Conservation (phyloP, 2,329 filamentous ascomycete species). For the Verticillium klebahnii region DNA sequence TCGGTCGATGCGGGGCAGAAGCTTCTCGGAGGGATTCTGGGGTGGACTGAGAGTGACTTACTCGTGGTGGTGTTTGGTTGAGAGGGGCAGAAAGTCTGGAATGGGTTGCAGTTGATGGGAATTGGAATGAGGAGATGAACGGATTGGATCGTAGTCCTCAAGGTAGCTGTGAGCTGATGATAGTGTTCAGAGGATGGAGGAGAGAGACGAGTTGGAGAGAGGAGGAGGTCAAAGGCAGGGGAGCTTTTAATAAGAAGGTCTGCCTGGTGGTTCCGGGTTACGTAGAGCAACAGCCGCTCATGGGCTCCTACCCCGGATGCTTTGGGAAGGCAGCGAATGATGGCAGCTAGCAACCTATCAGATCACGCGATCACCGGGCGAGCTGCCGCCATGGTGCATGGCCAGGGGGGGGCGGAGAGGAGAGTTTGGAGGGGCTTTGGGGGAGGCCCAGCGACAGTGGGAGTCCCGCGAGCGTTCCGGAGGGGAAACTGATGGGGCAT, state of each 20-base stretch:
- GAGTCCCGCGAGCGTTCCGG: slow-evolving; percentile 9
- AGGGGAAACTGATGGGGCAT: neutral
- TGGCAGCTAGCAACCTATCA: slow-evolving; percentile 13
- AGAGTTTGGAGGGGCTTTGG: neutral
- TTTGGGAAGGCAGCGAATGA: slow-evolving; percentile 1
- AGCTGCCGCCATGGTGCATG: slow-evolving; percentile 5
- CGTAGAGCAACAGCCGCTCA: neutral
- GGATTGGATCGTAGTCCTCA: neutral
- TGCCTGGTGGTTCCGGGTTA: slow-evolving; percentile 3
- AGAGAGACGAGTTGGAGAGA: slow-evolving; percentile 3
- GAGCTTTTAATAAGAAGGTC: slow-evolving; percentile 1
- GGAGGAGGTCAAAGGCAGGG: neutral
- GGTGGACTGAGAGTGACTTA: slow-evolving; percentile 8
- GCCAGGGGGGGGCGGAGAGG: slow-evolving; percentile 3
- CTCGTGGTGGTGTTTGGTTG: slow-evolving; percentile 10
- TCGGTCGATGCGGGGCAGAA: neutral
- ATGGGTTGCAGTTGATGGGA: neutral
- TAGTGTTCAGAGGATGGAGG: slow-evolving; percentile 1
- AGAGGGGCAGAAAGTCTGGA: slow-evolving; percentile 3
- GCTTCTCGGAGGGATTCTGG: neutral
- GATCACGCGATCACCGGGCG: slow-evolving; percentile 13
- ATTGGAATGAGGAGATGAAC: neutral
- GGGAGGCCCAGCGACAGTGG: neutral
- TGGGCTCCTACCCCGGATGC: neutral
- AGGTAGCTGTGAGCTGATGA: neutral